Percentiles rank a stretch among this genome's conserved stretches.
These are phyloP conservation scores for Capsella bursapastoris DNA, from an alignment of 345 rosid species.

Conservation along the genomic window DNA sequence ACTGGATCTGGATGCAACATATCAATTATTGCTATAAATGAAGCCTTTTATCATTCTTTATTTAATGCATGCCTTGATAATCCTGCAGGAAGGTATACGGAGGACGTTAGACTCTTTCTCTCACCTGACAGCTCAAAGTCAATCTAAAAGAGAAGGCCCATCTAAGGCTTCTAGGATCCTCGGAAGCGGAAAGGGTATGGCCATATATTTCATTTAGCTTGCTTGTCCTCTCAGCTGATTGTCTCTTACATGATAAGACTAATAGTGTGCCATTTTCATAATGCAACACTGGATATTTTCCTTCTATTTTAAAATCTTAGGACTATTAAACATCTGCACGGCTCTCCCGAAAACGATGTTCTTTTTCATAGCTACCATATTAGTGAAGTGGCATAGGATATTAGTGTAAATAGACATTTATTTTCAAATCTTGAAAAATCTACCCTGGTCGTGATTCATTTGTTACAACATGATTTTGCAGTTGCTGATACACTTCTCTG, in stretches of 20 bases:
- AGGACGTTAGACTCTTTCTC: constrained; percentile 82
- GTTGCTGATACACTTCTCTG: constrained; percentile 90
- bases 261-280: neutral
- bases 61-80: constrained; percentile 29
- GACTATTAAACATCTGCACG: neutral
- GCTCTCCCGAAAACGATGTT: constrained; percentile 1
- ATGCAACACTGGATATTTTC: constrained; percentile 14
- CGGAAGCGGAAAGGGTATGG: constrained; percentile 81
- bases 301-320: neutral
- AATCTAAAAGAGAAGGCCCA: constrained; percentile 71
- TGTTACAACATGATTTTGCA: constrained; percentile 49
- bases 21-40: neutral
- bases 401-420: neutral
- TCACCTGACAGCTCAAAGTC: constrained; percentile 66
- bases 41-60: neutral
- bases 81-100: constrained; percentile 77
- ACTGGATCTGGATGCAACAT: constrained; percentile 5
- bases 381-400: constrained; percentile 20
- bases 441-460: constrained; percentile 18
- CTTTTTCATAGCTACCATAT: constrained; percentile 26
- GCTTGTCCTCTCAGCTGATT: neutral
- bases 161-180: constrained; percentile 77
- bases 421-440: neutral
- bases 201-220: constrained; percentile 20
- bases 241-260: constrained; percentile 2